Percentiles rank a stretch among this genome's conserved stretches.
Conservation (phyloP, 2,329 filamentous ascomycete genomes). For the Biscogniauxia sp. region DNA sequence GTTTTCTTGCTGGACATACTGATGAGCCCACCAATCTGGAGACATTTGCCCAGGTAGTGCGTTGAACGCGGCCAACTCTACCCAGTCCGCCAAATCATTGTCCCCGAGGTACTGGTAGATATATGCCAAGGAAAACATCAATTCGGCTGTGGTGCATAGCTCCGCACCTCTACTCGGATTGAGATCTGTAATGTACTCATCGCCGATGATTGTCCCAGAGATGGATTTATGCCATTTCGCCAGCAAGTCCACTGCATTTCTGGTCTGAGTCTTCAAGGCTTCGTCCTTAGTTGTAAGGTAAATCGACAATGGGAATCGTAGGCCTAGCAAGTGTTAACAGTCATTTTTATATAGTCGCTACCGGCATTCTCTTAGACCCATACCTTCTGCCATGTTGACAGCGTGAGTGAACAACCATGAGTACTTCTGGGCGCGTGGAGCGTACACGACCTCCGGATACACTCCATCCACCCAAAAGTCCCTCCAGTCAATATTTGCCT, state of each 20-base stretch:
- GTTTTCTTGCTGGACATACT: conserved; percentile 54
- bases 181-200: conserved; percentile 39
- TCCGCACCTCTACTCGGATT: conserved; percentile 36
- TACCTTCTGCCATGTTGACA: conserved; percentile 44
- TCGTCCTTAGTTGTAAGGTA: conserved; percentile 40
- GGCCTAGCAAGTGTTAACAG: conserved; percentile 23
- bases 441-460: conserved; percentile 30
- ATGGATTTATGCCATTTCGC: conserved; percentile 39
- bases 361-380: conserved; percentile 1
- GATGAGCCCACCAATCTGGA: conserved; percentile 52
- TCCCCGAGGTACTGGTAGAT: conserved; percentile 28
- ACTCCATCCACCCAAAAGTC: conserved; percentile 33
- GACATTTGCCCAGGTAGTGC: conserved; percentile 49
- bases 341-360: background rate
- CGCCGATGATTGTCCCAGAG: conserved; percentile 41
- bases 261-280: conserved; percentile 34
- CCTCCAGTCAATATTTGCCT: conserved; percentile 33
- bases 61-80: conserved; percentile 51
- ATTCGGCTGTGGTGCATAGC: conserved; percentile 31
- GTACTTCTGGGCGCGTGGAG: conserved; percentile 27
- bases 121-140: conserved; percentile 31
- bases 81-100: conserved; percentile 43
- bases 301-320: conserved; percentile 40
- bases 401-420: conserved; percentile 39
- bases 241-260: conserved; percentile 37